Base-by-base conservation (phyloP, 2,329 filamentous ascomycete genomes). In the Scorias spongiosa region DNA sequence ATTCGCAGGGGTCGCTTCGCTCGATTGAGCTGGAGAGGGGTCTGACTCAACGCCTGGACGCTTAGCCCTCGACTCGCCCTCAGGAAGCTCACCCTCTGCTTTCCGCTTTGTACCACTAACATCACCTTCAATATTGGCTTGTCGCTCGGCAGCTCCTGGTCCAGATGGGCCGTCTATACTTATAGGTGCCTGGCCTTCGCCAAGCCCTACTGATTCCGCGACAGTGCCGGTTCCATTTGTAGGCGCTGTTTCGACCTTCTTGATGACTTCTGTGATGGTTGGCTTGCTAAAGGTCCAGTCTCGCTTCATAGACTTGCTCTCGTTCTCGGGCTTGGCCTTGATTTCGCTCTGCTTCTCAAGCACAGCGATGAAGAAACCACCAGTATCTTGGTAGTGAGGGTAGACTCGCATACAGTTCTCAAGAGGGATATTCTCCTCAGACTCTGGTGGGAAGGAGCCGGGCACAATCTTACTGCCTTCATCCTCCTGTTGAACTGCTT, bases 281-380 rank as follows among this genome's bases (percentile, higher is more conserved):
- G 51, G 53, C 18, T 49, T 48, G 40, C 42, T 51, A 46, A 53
- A 58, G 2, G 46, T 49, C 57, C 57, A 60, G 29, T 55, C 44
- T 39, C 52, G 57, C 46, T 59, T 57, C 17, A 47, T 48, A 42
- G 54, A 57, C 56, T 73, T 75, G 44, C 65, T 59, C 45, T 72
- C 69, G 4, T 74, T 72, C 62, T 91, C 84, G 17, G 80, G 79
- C 62, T 75, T 83, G 8, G 80, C 81, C 60, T 75, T 82, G 61
- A 93, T 87, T 51, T 95, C 91, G 20, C 77, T 75, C 60, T 81
- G 80, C 72, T 98, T 98, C 68, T 95, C 84, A 14, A 98, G 67
- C 0, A 95, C 88, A 0, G 87, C 82, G 59, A 98, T 95, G 68
- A 98, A 98, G 72, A 98, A 98, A 17, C 83, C 89, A 44, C 91